A percentile compares a stretch with the other conserved stretches of the same genome.
Conservation (phyloP, 106 monocot genomes). For the Alisma plantagoaquatica region DNA sequence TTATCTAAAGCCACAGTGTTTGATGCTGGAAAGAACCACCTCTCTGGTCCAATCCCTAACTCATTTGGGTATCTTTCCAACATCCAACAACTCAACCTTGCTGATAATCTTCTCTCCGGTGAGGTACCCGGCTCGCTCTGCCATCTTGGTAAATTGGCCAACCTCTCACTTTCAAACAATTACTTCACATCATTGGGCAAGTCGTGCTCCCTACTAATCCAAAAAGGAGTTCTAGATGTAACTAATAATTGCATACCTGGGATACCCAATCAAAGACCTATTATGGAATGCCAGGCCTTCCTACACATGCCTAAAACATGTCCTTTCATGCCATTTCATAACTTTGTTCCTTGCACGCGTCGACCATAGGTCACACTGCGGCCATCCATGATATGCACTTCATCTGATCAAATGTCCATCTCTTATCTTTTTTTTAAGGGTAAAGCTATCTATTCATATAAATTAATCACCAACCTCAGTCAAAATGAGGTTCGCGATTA, state of each 20-base stretch:
- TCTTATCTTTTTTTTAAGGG: too few species aligned
- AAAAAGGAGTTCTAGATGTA: slow-evolving; percentile 15
- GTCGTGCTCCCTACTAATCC: slow-evolving; percentile 11
- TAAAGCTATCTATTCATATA: too few species aligned
- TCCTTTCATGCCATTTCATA: slow-evolving; percentile 6
- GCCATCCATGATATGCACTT: too few species aligned
- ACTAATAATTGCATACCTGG: slow-evolving; percentile 18
- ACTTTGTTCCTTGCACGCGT: slow-evolving; percentile 1
- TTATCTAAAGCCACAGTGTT: slow-evolving; percentile 25
- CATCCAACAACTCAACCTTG: slow-evolving; percentile 53
- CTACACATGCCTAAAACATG: slow-evolving; percentile 13
- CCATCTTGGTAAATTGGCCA: too few species aligned
- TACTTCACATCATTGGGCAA: slow-evolving; percentile 21
- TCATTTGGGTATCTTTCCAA: slow-evolving; percentile 34
- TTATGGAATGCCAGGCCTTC: slow-evolving; percentile 7
- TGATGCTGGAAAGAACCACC: slow-evolving; percentile 31
- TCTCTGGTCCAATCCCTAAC: slow-evolving; percentile 46
- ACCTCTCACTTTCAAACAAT: too few species aligned
- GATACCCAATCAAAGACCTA: slow-evolving; percentile 11
- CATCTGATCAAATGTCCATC: too few species aligned
- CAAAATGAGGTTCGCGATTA: too few species aligned
- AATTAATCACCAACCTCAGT: too few species aligned
- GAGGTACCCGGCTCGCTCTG: slow-evolving; percentile 38
- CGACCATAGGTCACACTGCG: too few species aligned
- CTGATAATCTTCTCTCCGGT: slow-evolving; percentile 40